These are phyloP conservation scores for Nannochloropsis granulata DNA, from an alignment of 108 stramenopile species.

Conservation along the genomic window DNA sequence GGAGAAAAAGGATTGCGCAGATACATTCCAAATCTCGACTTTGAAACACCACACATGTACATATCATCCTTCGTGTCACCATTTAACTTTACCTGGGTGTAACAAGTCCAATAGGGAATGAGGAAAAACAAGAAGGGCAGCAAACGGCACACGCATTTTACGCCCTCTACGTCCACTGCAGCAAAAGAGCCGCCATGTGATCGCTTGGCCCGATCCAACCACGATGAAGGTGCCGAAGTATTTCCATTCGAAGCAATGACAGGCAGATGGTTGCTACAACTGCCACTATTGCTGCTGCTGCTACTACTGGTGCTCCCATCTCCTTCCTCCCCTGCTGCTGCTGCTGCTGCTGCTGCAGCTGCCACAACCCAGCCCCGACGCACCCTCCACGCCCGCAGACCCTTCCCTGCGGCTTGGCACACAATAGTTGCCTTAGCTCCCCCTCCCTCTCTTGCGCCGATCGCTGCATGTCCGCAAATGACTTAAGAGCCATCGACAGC, in stretches of 20 bases:
- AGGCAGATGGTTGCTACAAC: neutral
- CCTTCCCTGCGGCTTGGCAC: slow-evolving; percentile 19
- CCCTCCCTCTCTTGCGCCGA: slow-evolving; percentile 2
- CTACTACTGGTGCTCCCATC: neutral
- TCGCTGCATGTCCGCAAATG: slow-evolving; percentile 14
- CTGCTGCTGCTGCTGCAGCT: too few relatives aligned
- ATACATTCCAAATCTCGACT: too few relatives aligned
- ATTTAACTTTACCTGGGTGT: neutral
- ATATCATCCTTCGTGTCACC: too few relatives aligned
- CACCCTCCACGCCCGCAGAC: neutral
- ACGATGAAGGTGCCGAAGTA: neutral
- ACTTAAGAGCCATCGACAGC: slow-evolving; percentile 6
- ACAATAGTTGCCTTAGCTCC: slow-evolving; percentile 11
- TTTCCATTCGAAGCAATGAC: neutral
- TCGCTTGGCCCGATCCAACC: neutral
- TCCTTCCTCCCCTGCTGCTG: neutral
- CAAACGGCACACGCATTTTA: neutral
- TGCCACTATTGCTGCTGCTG: slow-evolving; percentile 1
- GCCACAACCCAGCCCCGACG: neutral
- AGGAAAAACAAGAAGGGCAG: slow-evolving; percentile 1
- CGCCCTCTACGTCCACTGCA: neutral
- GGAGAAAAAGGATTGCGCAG: too few relatives aligned
- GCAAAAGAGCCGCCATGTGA: neutral
- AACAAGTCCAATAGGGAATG: neutral
- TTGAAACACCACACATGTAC: too few relatives aligned